Base-by-base conservation (phyloP, 371 early-diverging fungal species). In the Modicella reniformis region DNA sequence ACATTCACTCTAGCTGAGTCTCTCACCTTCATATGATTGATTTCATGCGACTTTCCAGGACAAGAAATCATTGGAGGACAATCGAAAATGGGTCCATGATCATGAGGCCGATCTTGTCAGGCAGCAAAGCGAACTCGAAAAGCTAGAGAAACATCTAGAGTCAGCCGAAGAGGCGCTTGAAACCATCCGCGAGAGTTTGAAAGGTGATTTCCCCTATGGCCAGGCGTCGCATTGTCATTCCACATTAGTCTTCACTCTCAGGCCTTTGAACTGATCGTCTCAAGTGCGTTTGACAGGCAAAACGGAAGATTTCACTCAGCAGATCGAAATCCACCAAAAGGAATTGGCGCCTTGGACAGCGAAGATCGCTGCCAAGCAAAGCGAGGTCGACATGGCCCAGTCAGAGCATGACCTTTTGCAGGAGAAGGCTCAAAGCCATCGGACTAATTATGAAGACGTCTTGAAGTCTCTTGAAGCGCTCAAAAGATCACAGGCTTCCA, bases 281-380 rank as follows among this genome's bases (percentile, higher is more conserved):
- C 13, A 23, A n/a, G n/a, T 40, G 26, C 30, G 33, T 47, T n/a
- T 21, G 6, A 21, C 29, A 85, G 86, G 92, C 29, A 94, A 94
- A 74, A 95, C 96, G 0, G 92, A 92, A 28, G 84, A 74, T 12
- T 91, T 87, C 74, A 79, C 90, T 28, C 83, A 84, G 40, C 83
- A 93, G 60, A 92, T 95, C 25, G 92, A 93, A 70, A 85, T 84
- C 25, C 90, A 92, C 62, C 91, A 95, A 72, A 87, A 85, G 41
- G 87, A 92, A 59, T 83, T 94, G n/a, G 92, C 90, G 17, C 96
- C 96, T 15, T 94, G 93, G 94, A 84, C 85, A 26, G 93, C 91
- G 65, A 91, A 91, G 80, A 90, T 95, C 65, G 87, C 86, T 62
- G 85, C 76, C 30, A 88, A 89, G 65, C 89, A 93, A 81, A 86